These are phyloP conservation scores for Naganishia antarctica DNA, from an alignment of 768 basidiomycete genomes.

Conservation along the genomic window DNA sequence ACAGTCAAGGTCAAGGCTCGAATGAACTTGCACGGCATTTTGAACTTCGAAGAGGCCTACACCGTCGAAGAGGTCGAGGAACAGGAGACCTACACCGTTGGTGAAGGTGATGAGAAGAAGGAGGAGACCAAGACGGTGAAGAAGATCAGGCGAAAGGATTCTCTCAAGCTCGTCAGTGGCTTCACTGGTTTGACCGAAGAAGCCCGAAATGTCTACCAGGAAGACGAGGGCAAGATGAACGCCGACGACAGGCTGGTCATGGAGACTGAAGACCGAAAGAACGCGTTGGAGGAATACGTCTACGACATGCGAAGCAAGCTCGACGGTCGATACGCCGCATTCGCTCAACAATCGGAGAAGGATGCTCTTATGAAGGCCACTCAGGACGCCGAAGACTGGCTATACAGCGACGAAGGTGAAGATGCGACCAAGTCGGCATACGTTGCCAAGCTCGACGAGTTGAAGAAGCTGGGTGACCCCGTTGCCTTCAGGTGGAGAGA, in stretches of 20 bases:
- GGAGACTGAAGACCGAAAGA: constrained; percentile 98
- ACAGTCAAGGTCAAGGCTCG: constrained; percentile 87
- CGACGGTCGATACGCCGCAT: constrained; percentile 76
- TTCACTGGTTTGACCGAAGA: constrained; percentile 63
- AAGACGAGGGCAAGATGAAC: constrained; percentile 84
- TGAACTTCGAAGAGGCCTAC: constrained; percentile 82
- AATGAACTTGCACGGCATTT: constrained; percentile 75
- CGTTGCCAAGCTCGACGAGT: constrained; percentile 69
- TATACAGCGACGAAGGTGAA: constrained; percentile 93
- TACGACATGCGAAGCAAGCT: constrained; percentile 92
- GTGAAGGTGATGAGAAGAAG: constrained; percentile 55
- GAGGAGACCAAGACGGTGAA: constrained; percentile 70
- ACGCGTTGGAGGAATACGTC: constrained; percentile 96
- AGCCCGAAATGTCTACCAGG: constrained; percentile 62
- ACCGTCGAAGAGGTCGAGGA: constrained; percentile 68
- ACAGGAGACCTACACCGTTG: constrained; percentile 66
- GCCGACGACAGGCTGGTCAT: constrained; percentile 88
- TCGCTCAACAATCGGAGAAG: constrained; percentile 72
- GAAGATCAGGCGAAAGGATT: constrained; percentile 74
- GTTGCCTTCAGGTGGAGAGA: constrained; percentile 79
- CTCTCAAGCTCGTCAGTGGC: constrained; percentile 66
- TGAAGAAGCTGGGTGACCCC: constrained; percentile 82
- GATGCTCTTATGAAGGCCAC: constrained; percentile 65
- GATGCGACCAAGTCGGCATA: constrained; percentile 95
- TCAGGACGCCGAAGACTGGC: constrained; percentile 85